Conservation (phyloP, 106 monocot species). For the Narthecium ossifragum region DNA sequence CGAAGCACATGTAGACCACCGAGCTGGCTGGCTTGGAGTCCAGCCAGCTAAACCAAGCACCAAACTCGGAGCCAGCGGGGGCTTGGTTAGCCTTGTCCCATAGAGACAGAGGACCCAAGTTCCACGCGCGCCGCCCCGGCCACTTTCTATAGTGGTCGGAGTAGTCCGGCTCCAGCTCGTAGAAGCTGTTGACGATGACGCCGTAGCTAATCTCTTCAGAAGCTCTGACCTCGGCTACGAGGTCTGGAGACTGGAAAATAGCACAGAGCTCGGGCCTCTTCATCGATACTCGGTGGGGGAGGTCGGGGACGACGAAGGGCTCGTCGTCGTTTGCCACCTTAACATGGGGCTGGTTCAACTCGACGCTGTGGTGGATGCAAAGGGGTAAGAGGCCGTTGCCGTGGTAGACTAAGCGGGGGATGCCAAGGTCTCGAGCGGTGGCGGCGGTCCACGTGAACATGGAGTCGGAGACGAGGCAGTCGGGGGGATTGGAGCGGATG, state of each 20-base stretch:
- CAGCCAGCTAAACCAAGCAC: constrained; percentile 3
- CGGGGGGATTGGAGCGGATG: neutral
- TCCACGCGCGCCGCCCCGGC: neutral
- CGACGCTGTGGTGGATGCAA: neutral
- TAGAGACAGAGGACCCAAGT: neutral
- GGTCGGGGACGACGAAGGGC: neutral
- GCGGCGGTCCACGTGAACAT: constrained; percentile 5
- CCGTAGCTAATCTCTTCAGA: neutral
- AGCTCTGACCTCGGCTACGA: neutral
- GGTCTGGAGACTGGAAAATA: too few relatives aligned
- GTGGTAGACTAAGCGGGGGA: constrained; percentile 10
- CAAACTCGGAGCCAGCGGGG: neutral
- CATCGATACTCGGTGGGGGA: neutral
- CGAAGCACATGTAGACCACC: constrained; percentile 11
- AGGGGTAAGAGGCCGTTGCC: constrained; percentile 5
- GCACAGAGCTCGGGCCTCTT: neutral
- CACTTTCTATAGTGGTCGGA: neutral
- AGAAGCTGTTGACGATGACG: constrained; percentile 1
- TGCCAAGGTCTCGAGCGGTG: neutral
- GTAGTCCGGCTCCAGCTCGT: constrained; percentile 6
- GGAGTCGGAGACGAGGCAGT: constrained; percentile 7
- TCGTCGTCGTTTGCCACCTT: neutral
- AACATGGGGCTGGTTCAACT: neutral
- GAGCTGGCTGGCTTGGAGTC: constrained; percentile 5
- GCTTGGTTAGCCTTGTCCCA: neutral